Evolutionary conservation across 2,329 filamentous ascomycete genomes (phyloP).

Genomic region (Aspergillus sp.): DNA sequence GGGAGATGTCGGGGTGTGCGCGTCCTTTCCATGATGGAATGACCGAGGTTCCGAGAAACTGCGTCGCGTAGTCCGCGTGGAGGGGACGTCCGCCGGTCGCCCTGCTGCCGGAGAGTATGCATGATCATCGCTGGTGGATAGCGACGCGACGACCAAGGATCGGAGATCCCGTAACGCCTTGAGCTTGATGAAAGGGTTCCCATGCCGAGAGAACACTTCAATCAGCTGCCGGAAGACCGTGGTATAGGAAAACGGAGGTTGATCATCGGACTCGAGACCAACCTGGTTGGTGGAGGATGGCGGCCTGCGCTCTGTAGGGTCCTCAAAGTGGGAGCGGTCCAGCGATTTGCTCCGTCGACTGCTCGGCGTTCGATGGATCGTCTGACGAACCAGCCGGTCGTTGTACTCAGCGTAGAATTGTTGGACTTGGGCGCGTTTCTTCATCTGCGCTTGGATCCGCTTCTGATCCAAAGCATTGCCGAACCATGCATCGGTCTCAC

Average conservation of each 20-base stretch:
- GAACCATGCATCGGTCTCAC: slow-evolving; percentile 92
- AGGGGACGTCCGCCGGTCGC: slow-evolving; percentile 8
- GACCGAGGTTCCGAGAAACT: slow-evolving; percentile 32
- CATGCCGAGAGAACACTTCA: slow-evolving; percentile 82
- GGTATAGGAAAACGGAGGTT: slow-evolving; percentile 68
- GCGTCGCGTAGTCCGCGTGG: slow-evolving; percentile 23
- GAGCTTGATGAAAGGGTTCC: slow-evolving; percentile 84
- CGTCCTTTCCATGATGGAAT: slow-evolving; percentile 12
- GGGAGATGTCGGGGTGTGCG: slow-evolving; percentile 22
- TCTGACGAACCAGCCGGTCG: slow-evolving; percentile 26
- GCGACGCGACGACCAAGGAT: slow-evolving; percentile 73
- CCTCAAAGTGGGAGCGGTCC: slow-evolving; percentile 19
- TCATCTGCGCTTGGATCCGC: slow-evolving; percentile 43
- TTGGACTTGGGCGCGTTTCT: slow-evolving; percentile 37
- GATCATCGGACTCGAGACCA: slow-evolving; percentile 18
- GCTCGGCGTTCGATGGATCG: slow-evolving; percentile 19
- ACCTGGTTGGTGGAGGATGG: background rate
- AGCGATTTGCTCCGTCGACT: slow-evolving; percentile 37
- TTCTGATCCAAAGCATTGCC: slow-evolving; percentile 51
- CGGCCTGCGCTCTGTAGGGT: background rate
- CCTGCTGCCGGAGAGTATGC: slow-evolving; percentile 4
- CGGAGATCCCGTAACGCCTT: slow-evolving; percentile 80
- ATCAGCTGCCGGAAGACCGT: slow-evolving; percentile 77
- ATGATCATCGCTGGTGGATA: slow-evolving; percentile 51
- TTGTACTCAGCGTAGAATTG: slow-evolving; percentile 39